Percentiles rank a stretch among this genome's conserved stretches.
Conservation (phyloP, 805 yeast genomes). For the Metschnikowia aberdeeniae region DNA sequence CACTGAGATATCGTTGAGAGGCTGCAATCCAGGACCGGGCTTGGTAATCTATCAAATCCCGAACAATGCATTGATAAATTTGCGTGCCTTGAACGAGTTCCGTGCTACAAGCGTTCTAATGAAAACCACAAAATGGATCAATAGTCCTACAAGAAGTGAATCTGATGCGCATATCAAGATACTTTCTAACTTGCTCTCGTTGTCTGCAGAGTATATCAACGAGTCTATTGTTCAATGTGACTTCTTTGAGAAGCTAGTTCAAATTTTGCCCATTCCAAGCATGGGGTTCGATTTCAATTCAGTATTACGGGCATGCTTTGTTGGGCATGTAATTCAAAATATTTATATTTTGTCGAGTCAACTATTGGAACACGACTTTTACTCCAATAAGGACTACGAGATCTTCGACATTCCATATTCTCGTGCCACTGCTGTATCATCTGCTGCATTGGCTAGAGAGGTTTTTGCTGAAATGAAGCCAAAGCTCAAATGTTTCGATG, state of each 20-base stretch:
- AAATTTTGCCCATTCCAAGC: slow-evolving; percentile 45
- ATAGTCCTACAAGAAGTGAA: slow-evolving; percentile 19
- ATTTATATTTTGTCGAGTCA: slow-evolving; percentile 24
- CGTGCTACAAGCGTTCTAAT: slow-evolving; percentile 31
- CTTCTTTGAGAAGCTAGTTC: slow-evolving; percentile 51
- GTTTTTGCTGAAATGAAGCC: slow-evolving; percentile 23
- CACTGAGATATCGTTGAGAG: slow-evolving; percentile 63
- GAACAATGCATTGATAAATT: slow-evolving; percentile 54
- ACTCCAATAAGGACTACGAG: slow-evolving; percentile 20
- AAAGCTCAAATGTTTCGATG: slow-evolving; percentile 3
- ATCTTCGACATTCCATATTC: slow-evolving; percentile 38
- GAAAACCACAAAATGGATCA: slow-evolving; percentile 36
- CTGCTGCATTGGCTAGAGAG: slow-evolving; percentile 18
- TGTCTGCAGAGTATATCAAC: slow-evolving; percentile 32
- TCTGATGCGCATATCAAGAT: slow-evolving; percentile 31
- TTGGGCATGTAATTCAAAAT: slow-evolving; percentile 51
- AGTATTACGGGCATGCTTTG: slow-evolving; percentile 46
- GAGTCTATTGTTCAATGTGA: slow-evolving; percentile 40
- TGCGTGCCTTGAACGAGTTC: slow-evolving; percentile 47
- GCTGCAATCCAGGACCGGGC: slow-evolving; percentile 36
- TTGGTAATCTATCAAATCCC: slow-evolving; percentile 55
- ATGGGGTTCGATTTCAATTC: slow-evolving; percentile 44
- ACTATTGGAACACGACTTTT: slow-evolving; percentile 25
- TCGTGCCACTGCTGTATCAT: slow-evolving; percentile 19
- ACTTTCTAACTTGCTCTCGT: slow-evolving; percentile 30